Percentiles rank a stretch among this genome's conserved stretches.
Conservation (phyloP, 768 basidiomycete species). For the Agaricus bisporus region DNA sequence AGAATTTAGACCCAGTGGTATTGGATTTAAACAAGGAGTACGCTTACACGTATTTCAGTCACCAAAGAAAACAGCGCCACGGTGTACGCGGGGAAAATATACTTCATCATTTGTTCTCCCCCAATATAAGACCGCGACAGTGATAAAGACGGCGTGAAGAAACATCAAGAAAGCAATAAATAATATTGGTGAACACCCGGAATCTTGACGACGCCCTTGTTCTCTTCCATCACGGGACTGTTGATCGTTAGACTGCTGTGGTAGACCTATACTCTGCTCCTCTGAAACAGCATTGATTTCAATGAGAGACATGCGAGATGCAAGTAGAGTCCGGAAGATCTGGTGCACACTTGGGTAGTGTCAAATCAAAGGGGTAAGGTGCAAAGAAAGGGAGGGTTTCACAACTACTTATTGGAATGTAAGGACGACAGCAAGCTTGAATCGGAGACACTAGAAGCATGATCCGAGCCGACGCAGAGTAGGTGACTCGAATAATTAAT, state of each 20-base stretch:
- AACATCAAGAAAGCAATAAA: background rate
- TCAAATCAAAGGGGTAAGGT: too few relatives aligned
- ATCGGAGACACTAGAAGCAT: too few relatives aligned
- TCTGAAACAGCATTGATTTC: background rate
- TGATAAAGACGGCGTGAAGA: background rate
- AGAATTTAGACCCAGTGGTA: too few relatives aligned
- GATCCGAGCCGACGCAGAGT: too few relatives aligned
- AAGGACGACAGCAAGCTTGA: too few relatives aligned
- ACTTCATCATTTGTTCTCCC: background rate
- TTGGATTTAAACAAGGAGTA: too few relatives aligned
- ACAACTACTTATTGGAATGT: too few relatives aligned
- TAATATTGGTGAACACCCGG: background rate
- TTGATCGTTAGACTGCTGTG: background rate
- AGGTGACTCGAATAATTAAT: too few relatives aligned
- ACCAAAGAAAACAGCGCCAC: background rate
- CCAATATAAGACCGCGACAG: background rate
- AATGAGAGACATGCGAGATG: background rate
- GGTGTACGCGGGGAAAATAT: background rate
- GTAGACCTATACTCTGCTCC: background rate
- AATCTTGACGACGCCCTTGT: background rate
- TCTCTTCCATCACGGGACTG: background rate
- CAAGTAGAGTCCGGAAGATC: too few relatives aligned
- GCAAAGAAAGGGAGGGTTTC: too few relatives aligned
- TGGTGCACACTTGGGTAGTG: too few relatives aligned
- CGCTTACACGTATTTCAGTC: background rate